These are phyloP conservation scores for Arabis alpina DNA, from an alignment of 345 rosid species.

Conservation along the genomic window DNA sequence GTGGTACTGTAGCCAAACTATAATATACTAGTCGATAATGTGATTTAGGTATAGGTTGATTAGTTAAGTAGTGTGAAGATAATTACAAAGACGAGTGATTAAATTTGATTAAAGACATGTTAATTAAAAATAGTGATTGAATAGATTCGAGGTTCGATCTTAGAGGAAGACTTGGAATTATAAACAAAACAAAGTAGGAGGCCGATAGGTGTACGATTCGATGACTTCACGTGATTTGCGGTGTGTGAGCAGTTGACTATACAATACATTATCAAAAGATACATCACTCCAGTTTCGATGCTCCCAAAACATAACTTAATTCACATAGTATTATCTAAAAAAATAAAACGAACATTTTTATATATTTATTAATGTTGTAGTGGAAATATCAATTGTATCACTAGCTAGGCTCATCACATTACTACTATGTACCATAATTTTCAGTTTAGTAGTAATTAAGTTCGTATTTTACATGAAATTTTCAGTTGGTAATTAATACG, in stretches of 20 bases:
- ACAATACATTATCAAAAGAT: conserved; percentile 34
- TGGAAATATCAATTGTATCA: conserved; percentile 1
- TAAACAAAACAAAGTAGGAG: conserved; percentile 38
- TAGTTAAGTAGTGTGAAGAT: conserved; percentile 10
- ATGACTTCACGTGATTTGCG: conserved; percentile 47
- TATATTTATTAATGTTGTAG: background rate
- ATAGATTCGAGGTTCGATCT: conserved; percentile 37
- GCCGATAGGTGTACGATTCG: conserved; percentile 43
- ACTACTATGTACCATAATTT: background rate
- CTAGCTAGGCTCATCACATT: background rate
- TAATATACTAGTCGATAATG: background rate
- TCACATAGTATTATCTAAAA: background rate
- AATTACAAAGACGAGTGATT: background rate
- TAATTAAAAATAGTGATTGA: conserved; percentile 18
- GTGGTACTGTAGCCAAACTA: background rate
- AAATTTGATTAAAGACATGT: background rate
- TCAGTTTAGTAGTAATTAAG: too few species aligned
- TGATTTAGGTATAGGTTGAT: background rate
- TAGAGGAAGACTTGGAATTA: conserved; percentile 33
- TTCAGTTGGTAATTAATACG: too few species aligned
- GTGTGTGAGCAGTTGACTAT: conserved; percentile 47
- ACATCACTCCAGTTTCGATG: conserved; percentile 40
- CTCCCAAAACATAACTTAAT: conserved; percentile 31
- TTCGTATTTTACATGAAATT: background rate
- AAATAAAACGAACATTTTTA: background rate